Percentiles rank a stretch among this genome's conserved stretches.
These are phyloP conservation scores for Podospora appendiculata DNA, from an alignment of 495 filamentous ascomycete species.

Conservation along the genomic window DNA sequence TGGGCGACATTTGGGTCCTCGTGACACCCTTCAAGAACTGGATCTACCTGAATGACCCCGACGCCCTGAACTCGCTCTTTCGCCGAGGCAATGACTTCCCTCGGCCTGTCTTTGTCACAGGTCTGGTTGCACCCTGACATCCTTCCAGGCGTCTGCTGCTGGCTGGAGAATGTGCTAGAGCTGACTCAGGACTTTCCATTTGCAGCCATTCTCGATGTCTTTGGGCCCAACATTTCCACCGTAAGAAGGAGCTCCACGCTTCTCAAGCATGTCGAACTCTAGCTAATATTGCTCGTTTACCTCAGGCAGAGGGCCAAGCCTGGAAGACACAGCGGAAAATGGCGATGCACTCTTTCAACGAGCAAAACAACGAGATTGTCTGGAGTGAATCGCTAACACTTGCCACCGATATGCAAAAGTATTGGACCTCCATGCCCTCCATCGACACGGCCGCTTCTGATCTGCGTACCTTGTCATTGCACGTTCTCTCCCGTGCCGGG, in stretches of 20 bases:
- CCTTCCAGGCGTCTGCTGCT: not conserved
- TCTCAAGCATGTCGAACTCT: not conserved
- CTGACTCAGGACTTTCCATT: not conserved
- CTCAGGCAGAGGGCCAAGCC: conserved; percentile 23
- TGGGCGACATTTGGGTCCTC: conserved; percentile 33
- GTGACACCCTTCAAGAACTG: conserved; percentile 35
- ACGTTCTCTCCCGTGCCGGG: conserved; percentile 35
- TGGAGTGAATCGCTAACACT: conserved; percentile 39
- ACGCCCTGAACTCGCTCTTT: conserved; percentile 28
- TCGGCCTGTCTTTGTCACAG: conserved; percentile 28
- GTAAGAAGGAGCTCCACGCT: conserved; percentile 14
- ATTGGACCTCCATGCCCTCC: conserved; percentile 24
- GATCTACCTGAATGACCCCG: conserved; percentile 33
- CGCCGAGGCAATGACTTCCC: conserved; percentile 33
- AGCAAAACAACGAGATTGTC: conserved; percentile 39
- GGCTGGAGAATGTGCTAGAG: not conserved
- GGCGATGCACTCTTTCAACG: conserved; percentile 35
- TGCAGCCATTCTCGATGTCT: conserved; percentile 30
- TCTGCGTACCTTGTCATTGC: conserved; percentile 33
- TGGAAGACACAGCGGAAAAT: conserved; percentile 43
- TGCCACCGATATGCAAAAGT: conserved; percentile 38
- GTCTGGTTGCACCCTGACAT: not conserved
- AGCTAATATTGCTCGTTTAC: not conserved
- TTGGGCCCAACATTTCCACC: conserved; percentile 38
- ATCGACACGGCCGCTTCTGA: conserved; percentile 25